Evolutionary conservation across 768 basidiomycete genomes (phyloP), one percentile per base, ranked within the genome.

Genomic region (Sarcodon aspratus): DNA sequence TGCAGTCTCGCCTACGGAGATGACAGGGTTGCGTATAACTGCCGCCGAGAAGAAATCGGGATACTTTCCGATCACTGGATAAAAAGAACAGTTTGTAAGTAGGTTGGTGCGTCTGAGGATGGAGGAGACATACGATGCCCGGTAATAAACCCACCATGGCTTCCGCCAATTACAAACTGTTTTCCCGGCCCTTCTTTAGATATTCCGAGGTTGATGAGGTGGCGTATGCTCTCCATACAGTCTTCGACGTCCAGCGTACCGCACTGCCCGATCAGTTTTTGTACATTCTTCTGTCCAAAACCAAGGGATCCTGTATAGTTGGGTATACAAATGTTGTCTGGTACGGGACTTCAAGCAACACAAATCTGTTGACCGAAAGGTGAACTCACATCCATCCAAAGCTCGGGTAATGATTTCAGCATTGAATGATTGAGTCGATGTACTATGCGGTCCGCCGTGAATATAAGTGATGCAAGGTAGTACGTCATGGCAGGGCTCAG

Each of bases 291-390:
- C 52, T 86, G 76, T 0, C 84, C 84, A 49, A 69, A 85, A 3
- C 85, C 85, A 33, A 72, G 61, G 1, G 80, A 80, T 0, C 85
- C 85, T 0, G 76, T 79, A 57, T 86, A 86, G 59, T 84, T 84
- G 0, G 78, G 76, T 9, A 74, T 51, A 1, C 77, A 78, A 7
- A 85, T 49, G 0, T 76, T 79, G 55, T 80, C 84, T 79, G 55
- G 15, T 1, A 27, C n/a, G 33, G 0, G 17, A 42, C 12, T 32
- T 37, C 43, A 17, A 34, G 37, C 33, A 18, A 45, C 11, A 12
- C 10, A 47, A 49, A 37, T 36, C 45, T 27, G n/a, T 34, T 34
- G 9, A 18, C 33, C 32, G 36, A 48, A 18, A 15, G 18, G 31
- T n/a, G 35, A 3, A 62, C 76, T 62, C 59, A 84, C 82, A 85